Conservation (phyloP, 2,329 filamentous ascomycete species). For the Arachnomyces sp. region DNA sequence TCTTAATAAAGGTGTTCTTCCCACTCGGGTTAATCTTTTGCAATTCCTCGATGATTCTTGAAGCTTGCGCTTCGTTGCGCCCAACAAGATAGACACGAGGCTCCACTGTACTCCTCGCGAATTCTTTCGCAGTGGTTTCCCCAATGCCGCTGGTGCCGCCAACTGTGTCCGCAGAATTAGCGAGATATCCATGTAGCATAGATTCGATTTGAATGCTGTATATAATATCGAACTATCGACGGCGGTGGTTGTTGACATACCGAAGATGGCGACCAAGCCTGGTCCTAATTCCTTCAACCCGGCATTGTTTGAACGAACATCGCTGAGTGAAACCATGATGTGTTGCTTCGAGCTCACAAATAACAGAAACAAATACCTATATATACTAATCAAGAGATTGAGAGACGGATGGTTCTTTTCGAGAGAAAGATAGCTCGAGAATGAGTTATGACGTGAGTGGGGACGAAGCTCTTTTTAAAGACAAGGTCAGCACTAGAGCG, state of each 20-base stretch:
- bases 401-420: no score
- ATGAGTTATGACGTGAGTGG: no score
- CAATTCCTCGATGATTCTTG: slow-evolving; percentile 37
- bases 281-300: slow-evolving; percentile 8
- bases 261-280: slow-evolving; percentile 42
- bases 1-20: slow-evolving; percentile 41
- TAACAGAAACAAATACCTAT: no score
- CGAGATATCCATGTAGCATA: not conserved
- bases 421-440: no score
- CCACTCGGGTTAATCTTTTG: slow-evolving; percentile 37
- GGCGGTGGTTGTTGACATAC: not conserved
- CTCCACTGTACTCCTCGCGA: slow-evolving; percentile 32
- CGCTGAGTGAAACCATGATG: slow-evolving; percentile 2
- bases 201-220: no score
- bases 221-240: no score
- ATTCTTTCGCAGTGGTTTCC: slow-evolving; percentile 40
- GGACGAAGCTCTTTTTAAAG: no score
- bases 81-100: slow-evolving; percentile 49
- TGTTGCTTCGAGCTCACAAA: not conserved
- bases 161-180: slow-evolving; percentile 16
- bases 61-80: slow-evolving; percentile 29
- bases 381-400: no score
- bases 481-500: no score
- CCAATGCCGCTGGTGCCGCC: slow-evolving; percentile 52
- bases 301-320: slow-evolving; percentile 2